These are phyloP conservation scores for Dendryphion nanum DNA, from an alignment of 2,329 filamentous ascomycete genomes.

Conservation along the genomic window DNA sequence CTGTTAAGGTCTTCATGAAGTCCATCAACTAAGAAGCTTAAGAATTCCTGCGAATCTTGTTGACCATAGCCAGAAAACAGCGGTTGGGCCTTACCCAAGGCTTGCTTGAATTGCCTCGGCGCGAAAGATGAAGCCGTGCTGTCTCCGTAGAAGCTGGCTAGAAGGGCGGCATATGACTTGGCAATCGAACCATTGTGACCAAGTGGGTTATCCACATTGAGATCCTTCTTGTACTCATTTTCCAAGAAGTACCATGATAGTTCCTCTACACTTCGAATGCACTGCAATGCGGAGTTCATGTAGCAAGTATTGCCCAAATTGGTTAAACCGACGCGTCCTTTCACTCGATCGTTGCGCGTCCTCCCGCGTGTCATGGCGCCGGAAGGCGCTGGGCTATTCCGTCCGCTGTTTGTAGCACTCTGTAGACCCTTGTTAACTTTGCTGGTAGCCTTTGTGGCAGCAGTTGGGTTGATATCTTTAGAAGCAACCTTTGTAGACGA, in stretches of 20 bases:
- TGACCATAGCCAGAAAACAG: conserved; percentile 93
- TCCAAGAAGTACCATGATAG: conserved; percentile 80
- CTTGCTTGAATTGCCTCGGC: conserved; percentile 78
- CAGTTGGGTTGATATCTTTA: conserved; percentile 50
- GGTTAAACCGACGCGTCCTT: conserved; percentile 77
- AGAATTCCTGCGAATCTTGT: conserved; percentile 95
- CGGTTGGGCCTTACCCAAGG: conserved; percentile 76
- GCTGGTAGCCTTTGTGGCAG: too few relatives aligned
- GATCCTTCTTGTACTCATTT: conserved; percentile 70
- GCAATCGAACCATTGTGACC: conserved; percentile 85
- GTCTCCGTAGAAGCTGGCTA: conserved; percentile 76
- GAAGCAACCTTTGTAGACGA: conserved; percentile 42
- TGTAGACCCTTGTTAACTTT: conserved; percentile 35
- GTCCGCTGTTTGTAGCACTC: conserved; percentile 55
- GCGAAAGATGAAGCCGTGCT: conserved; percentile 65
- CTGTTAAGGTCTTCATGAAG: conserved; percentile 94
- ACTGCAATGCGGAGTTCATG: conserved; percentile 97
- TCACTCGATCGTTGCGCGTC: conserved; percentile 64
- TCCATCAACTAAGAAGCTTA: conserved; percentile 91
- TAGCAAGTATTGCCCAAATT: conserved; percentile 98
- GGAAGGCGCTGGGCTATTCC: conserved; percentile 64
- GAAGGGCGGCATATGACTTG: conserved; percentile 73
- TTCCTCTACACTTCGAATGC: conserved; percentile 89
- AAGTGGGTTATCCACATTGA: conserved; percentile 83
- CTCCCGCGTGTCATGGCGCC: conserved; percentile 70